Evolutionary conservation across 345 rosid genomes (phyloP), one percentile per base, ranked within the genome.

Genomic region (Angophora floribunda): DNA sequence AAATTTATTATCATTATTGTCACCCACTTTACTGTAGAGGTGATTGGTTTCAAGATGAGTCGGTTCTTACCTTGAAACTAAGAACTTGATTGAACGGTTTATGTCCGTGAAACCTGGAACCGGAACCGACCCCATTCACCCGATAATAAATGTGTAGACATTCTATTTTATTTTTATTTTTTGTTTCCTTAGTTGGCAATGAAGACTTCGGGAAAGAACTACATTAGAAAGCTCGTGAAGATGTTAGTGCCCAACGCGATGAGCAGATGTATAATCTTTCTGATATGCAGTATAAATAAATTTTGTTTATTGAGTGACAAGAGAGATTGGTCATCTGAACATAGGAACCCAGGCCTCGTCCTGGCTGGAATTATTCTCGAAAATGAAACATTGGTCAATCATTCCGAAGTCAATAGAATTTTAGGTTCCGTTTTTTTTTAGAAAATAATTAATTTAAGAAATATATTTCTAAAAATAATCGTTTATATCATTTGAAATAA

Each of bases 61-160:
- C 32, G 5, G 26, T 55, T 55, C 67, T 15, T 28, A 13, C 0
- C 2, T 0, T 5, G 67, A 12, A 28, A 1, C 0, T 28, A 15
- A 12, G 32, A 28, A 61, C 13, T 13, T 2, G 1, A 61, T 6
- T 28, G 1, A 12, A 61, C 0, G 1, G 67, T 61, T 12, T 6
- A 0, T 28, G 1, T 61, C 26, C 15, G 13, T 61, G 32, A 28
- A 61, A 61, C 28, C 30, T 26, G 28, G 32, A 61, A 26, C 0
- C 11, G 28, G 32, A 61, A 26, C 0, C 11, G 67, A 61, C 0
- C 32, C 13, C 11, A 0, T 11, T 7, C 16, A 61, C 67, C 1
- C 2, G 22, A 3, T 3, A 61, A 5, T 0, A 0, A 28, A 61
- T 26, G 15, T 61, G 67, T 61, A 26, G 28, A 59, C 7, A 26